A percentile compares a stretch with the other conserved stretches of the same genome.
phyloP scores from a whole-genome alignment of 2,329 filamentous ascomycete species.

The Clonostachys rhizophaga region DNA sequence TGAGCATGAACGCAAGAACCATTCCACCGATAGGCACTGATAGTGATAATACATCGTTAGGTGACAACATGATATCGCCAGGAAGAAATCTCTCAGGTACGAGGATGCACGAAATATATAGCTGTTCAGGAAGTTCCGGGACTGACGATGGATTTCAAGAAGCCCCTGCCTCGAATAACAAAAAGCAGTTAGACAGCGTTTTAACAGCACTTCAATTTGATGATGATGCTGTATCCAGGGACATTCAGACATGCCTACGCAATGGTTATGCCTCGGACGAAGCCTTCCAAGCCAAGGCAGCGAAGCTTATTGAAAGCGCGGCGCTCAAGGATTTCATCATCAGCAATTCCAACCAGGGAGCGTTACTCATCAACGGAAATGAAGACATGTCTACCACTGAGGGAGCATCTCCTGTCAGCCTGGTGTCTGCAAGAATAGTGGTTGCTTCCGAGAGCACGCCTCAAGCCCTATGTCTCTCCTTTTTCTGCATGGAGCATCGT shows the following conservation, averaged over 20 bases:
- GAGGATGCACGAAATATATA: too few relatives aligned
- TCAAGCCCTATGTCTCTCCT: not conserved
- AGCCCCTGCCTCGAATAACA: too few relatives aligned
- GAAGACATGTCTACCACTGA: conserved; percentile 2
- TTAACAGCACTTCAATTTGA: conserved; percentile 1
- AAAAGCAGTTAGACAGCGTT: not conserved
- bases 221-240: not conserved
- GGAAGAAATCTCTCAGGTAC: too few relatives aligned
- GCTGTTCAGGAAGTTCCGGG: too few relatives aligned
- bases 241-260: not conserved
- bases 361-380: conserved; percentile 3
- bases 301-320: not conserved
- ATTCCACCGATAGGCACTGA: too few relatives aligned
- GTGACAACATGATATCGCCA: too few relatives aligned
- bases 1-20: too few relatives aligned
- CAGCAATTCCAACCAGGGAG: not conserved
- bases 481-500: not conserved
- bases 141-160: too few relatives aligned
- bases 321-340: not conserved
- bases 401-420: conserved; percentile 1
- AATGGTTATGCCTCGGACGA: not conserved
- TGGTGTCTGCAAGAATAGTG: conserved; percentile 2
- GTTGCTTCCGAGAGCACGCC: not conserved
- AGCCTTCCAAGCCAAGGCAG: not conserved
- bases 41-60: too few relatives aligned